Evolutionary conservation across 2,329 filamentous ascomycete genomes (phyloP), one percentile per base, ranked within the genome.

Genomic region (Chrysoporthe cubensis): DNA sequence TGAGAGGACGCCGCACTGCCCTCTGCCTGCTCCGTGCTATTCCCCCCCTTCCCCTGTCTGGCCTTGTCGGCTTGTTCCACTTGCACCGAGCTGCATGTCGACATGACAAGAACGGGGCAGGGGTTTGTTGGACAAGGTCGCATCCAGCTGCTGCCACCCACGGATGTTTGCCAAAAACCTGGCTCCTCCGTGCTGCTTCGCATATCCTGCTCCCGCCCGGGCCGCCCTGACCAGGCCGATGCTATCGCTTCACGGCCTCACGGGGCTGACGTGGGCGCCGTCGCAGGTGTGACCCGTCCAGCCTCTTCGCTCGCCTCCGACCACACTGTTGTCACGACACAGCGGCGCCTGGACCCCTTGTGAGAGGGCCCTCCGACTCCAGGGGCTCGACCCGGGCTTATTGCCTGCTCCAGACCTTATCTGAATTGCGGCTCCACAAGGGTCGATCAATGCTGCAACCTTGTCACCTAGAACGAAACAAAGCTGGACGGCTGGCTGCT

Each of bases 11-110:
- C 0, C 83, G 83, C 0, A 81, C 78, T n/a, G 76, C 78, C 9
- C 78, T 79, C 21, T 83, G 82, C 0, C 84, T 81, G 82, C 75
- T 80, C 16, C 82, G 83, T 1, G 71, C 21, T 40, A 34, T n/a
- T 4, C n/a, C 21, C n/a, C 43, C 62, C 52, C 52, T 26, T 50
- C 54, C 43, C 26, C 42, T 37, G 32, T 46, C 21, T 57, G 32
- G 44, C n/a, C 26, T 34, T 34, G 13, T 11, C 43, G 37, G 42
- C 21, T 11, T 48, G 46, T 48, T 4, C 46, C 21, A 37, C 42
- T 34, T 26, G 50, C 62, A 64, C 42, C 34, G 52, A 56, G 60
- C 42, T 21, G 61, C 58, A 62, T 57, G 50, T 46, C 32, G 54
- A 57, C 32, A 43, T 64, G 61, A 65, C 63, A 67, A 44, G 66